Evolutionary conservation across 495 filamentous ascomycete genomes (phyloP).

Genomic region (Aspergillus nanangensis): DNA sequence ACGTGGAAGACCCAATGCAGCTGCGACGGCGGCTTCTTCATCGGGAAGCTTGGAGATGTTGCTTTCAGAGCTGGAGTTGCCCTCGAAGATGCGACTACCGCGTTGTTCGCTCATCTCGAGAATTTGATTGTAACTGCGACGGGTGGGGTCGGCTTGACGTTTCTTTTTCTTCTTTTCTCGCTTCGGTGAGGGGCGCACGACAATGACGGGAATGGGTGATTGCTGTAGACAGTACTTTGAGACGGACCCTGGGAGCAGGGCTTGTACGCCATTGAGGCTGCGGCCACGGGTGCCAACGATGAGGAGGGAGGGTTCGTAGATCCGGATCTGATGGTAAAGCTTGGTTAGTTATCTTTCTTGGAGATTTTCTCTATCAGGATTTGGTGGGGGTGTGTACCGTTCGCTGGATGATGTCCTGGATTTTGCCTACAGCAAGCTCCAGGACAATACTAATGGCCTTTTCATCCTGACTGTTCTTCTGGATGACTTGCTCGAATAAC

Average conservation of each 20-base stretch:
- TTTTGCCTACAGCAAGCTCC: constrained; percentile 88
- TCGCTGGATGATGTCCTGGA: constrained; percentile 87
- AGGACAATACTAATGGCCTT: constrained; percentile 83
- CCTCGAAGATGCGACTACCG: constrained; percentile 54
- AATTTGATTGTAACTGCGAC: constrained; percentile 78
- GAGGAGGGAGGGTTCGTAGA: constrained; percentile 93
- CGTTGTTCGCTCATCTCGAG: constrained; percentile 54
- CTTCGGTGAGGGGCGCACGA: constrained; percentile 87
- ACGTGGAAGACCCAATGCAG: constrained; percentile 60
- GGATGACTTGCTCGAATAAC: constrained; percentile 72
- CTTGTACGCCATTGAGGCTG: constrained; percentile 82
- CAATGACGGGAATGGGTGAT: constrained; percentile 94
- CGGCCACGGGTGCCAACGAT: constrained; percentile 90
- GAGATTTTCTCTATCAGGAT: too few relatives aligned
- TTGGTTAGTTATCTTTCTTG: too few relatives aligned
- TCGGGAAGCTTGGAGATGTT: constrained; percentile 40
- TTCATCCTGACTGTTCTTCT: constrained; percentile 72
- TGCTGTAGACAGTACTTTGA: constrained; percentile 97
- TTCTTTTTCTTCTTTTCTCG: constrained; percentile 90
- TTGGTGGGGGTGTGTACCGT: too few relatives aligned
- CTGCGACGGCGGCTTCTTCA: constrained; percentile 69
- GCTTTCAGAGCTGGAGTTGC: constrained; percentile 40
- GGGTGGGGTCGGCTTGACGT: constrained; percentile 69
- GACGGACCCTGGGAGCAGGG: constrained; percentile 85
- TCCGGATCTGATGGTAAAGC: constrained; percentile 77